Conservation (phyloP, 78 protist genomes). For the Pelomyxa schiedti region DNA sequence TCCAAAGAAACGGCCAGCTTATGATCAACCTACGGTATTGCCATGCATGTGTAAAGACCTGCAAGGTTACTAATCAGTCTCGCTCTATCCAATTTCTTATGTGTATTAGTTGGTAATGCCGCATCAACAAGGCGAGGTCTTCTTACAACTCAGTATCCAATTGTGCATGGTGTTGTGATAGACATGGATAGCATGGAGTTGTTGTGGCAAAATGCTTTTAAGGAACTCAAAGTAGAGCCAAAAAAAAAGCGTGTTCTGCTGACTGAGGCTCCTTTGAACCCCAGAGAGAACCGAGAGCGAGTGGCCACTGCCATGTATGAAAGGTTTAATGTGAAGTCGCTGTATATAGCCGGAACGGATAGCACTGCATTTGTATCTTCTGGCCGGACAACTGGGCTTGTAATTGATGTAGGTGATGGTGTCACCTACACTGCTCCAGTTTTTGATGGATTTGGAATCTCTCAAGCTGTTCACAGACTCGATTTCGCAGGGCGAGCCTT, state of each 20-base stretch:
- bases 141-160: slow-evolving; percentile 61
- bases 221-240: slow-evolving; percentile 86
- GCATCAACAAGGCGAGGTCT: slow-evolving; percentile 80
- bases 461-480: slow-evolving; percentile 76
- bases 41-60: too few species aligned
- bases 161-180: slow-evolving; percentile 54
- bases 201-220: slow-evolving; percentile 73
- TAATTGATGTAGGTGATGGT: slow-evolving; percentile 95
- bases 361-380: slow-evolving; percentile 77
- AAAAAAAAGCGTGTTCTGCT: slow-evolving; percentile 91
- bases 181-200: slow-evolving; percentile 78
- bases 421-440: slow-evolving; percentile 90
- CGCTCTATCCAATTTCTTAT: too few species aligned
- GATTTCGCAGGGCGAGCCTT: slow-evolving; percentile 92
- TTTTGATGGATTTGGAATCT: slow-evolving; percentile 83
- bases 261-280: slow-evolving; percentile 91
- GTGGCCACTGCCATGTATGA: slow-evolving; percentile 85
- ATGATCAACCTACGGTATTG: too few species aligned
- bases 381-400: slow-evolving; percentile 87
- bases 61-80: too few species aligned
- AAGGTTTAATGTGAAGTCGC: slow-evolving; percentile 83
- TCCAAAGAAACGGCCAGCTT: too few species aligned
- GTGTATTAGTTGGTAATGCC: slow-evolving; percentile 90
- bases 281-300: slow-evolving; percentile 84
- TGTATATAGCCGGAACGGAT: slow-evolving; percentile 82